Conservation (phyloP, 1,139 yeast genomes). For the Zygoascus sp. region DNA sequence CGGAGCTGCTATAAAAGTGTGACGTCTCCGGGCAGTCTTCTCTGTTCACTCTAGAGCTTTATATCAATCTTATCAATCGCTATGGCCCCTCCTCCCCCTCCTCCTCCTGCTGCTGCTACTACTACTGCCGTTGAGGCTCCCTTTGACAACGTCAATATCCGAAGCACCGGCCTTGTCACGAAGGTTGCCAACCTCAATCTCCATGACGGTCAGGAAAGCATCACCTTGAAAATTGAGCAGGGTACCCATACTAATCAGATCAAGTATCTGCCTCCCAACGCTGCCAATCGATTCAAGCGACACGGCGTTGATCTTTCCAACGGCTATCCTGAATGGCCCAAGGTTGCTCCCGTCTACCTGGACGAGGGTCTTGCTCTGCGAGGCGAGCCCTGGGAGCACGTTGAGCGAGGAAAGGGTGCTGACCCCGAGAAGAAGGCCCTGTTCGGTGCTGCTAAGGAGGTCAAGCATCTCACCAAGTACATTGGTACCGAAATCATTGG, state of each 20-base stretch:
- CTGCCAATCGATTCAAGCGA: conserved; percentile 36
- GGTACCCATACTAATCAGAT: conserved; percentile 4
- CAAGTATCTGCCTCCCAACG: conserved; percentile 38
- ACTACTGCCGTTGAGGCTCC: conserved; percentile 4
- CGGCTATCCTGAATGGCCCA: conserved; percentile 46
- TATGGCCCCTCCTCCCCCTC: conserved; percentile 10
- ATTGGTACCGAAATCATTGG: conserved; percentile 58
- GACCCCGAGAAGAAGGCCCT: conserved; percentile 50
- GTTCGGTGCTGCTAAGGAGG: conserved; percentile 43
- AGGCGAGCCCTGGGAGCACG: conserved; percentile 38
- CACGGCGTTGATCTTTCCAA: conserved; percentile 42
- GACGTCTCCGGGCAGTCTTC: neutral
- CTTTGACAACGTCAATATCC: neutral
- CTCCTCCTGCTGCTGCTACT: conserved; percentile 1
- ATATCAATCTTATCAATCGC: neutral
- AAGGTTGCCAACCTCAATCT: conserved; percentile 5
- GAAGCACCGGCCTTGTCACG: neutral
- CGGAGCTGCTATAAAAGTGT: neutral
- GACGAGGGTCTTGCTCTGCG: conserved; percentile 50
- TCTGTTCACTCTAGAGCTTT: neutral
- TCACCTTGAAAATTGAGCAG: neutral
- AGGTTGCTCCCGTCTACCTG: conserved; percentile 43
- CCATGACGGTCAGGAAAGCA: neutral
- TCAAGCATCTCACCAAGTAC: conserved; percentile 50
- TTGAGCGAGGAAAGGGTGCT: conserved; percentile 49